Conservation (phyloP, 192 early-diverging fungal genomes). For the Linnemannia elongata region DNA sequence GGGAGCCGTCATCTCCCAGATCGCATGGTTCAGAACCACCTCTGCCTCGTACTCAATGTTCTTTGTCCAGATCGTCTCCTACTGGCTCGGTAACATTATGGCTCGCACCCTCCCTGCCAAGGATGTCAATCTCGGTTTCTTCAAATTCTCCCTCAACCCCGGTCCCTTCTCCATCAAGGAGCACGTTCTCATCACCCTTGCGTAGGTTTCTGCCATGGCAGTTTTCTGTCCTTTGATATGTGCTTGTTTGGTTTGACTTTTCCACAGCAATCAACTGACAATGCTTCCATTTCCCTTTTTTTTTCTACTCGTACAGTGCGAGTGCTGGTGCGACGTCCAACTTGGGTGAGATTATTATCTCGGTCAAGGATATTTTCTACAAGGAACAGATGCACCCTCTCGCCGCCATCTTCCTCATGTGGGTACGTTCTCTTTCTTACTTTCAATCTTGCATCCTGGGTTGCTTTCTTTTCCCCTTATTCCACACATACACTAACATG, state of each 20-base stretch:
- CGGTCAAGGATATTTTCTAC: slow-evolving; percentile 62
- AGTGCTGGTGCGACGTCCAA: slow-evolving; percentile 57
- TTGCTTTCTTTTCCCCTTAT: too few relatives aligned
- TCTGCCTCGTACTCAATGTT: slow-evolving; percentile 59
- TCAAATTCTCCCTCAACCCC: slow-evolving; percentile 62
- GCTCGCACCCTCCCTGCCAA: slow-evolving; percentile 43
- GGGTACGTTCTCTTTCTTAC: slow-evolving; percentile 27
- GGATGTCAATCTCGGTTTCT: slow-evolving; percentile 39
- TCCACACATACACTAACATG: not conserved
- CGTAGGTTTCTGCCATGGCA: slow-evolving; percentile 22
- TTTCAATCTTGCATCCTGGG: not conserved
- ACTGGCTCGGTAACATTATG: slow-evolving; percentile 58
- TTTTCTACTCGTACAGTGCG: slow-evolving; percentile 17
- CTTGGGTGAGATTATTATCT: slow-evolving; percentile 59
- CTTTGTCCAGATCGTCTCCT: slow-evolving; percentile 59
- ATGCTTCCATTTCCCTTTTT: not conserved
- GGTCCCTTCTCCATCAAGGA: slow-evolving; percentile 66
- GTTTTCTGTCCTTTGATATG: not conserved
- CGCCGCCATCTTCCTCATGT: slow-evolving; percentile 56
- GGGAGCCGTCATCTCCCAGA: slow-evolving; percentile 57
- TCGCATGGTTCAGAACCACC: slow-evolving; percentile 59
- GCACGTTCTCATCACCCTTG: slow-evolving; percentile 61
- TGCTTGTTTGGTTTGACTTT: not conserved
- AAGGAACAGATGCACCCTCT: slow-evolving; percentile 58
- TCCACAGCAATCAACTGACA: not conserved